These are phyloP conservation scores for Cornus florida DNA, from an alignment of 148 eudicot genomes.

Conservation along the genomic window DNA sequence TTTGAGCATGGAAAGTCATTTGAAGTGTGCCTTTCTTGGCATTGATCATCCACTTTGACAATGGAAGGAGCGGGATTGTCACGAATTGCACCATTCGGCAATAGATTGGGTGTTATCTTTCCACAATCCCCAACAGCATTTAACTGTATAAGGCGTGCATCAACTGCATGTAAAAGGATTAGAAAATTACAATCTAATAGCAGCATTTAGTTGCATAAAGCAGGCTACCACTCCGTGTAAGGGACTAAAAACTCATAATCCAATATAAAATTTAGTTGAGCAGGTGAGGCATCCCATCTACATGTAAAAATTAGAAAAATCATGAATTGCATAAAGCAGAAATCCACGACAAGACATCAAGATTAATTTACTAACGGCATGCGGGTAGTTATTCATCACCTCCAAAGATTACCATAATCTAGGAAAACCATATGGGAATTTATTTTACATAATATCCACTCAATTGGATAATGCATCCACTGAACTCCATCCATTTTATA, in stretches of 20 bases:
- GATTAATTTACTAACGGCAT: constrained; percentile 7
- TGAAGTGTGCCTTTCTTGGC: constrained; percentile 24
- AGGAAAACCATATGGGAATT: not conserved
- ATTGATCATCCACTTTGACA: constrained; percentile 26
- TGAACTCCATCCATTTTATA: not conserved
- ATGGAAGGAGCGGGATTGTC: constrained; percentile 22
- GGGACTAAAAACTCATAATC: not conserved
- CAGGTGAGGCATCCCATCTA: not conserved
- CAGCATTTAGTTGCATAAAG: not conserved
- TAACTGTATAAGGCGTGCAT: constrained; percentile 27
- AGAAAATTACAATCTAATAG: not conserved
- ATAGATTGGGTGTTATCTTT: constrained; percentile 17
- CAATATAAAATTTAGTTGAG: not conserved
- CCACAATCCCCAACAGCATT: constrained; percentile 22
- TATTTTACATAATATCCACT: not conserved
- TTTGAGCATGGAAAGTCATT: constrained; percentile 21
- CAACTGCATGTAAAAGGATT: constrained; percentile 29
- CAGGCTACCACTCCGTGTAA: not conserved
- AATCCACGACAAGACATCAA: not conserved
- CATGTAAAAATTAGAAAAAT: not conserved
- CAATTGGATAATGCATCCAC: constrained; percentile 5
- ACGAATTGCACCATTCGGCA: constrained; percentile 23
- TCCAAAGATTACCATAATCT: not conserved
- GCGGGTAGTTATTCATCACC: not conserved
- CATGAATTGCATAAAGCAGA: too few relatives aligned